Evolutionary conservation across 805 yeast genomes (phyloP).

Genomic region (Suhomyces kilbournensis): DNA sequence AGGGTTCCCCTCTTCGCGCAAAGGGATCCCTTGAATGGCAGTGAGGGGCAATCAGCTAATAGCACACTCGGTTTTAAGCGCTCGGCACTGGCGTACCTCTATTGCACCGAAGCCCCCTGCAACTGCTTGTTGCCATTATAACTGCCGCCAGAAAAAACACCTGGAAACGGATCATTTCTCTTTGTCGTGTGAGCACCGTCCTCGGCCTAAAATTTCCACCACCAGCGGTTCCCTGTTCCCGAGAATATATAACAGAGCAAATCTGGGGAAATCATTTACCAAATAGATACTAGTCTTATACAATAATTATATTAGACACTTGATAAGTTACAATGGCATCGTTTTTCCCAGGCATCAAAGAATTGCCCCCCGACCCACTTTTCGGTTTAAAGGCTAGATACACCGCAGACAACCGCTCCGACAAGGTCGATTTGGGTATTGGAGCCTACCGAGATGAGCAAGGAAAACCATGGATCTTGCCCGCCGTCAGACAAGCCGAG

Average conservation of each 20-base stretch:
- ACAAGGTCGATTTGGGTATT: conserved; percentile 82
- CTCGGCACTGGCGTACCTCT: background rate
- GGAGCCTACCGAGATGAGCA: conserved; percentile 73
- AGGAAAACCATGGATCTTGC: conserved; percentile 71
- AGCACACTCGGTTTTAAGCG: background rate
- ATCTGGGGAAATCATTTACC: background rate
- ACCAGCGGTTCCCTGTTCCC: background rate
- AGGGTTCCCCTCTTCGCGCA: background rate
- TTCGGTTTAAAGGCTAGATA: conserved; percentile 76
- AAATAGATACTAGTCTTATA: background rate
- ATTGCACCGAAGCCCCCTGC: background rate
- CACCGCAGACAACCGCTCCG: conserved; percentile 51
- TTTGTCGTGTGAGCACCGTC: background rate
- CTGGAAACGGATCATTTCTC: too few relatives aligned
- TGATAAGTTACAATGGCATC: conserved; percentile 9
- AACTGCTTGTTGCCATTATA: too few relatives aligned
- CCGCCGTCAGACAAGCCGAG: conserved; percentile 71
- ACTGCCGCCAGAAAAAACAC: too few relatives aligned
- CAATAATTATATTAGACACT: too few relatives aligned
- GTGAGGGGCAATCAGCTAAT: background rate
- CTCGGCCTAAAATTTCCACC: background rate
- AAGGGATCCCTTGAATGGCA: background rate
- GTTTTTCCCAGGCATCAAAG: conserved; percentile 49
- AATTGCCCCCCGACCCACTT: conserved; percentile 82
- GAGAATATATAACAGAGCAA: background rate